Evolutionary conservation across 2,329 filamentous ascomycete genomes (phyloP), one percentile per base, ranked within the genome.

Genomic region (Talaromyces sp.): DNA sequence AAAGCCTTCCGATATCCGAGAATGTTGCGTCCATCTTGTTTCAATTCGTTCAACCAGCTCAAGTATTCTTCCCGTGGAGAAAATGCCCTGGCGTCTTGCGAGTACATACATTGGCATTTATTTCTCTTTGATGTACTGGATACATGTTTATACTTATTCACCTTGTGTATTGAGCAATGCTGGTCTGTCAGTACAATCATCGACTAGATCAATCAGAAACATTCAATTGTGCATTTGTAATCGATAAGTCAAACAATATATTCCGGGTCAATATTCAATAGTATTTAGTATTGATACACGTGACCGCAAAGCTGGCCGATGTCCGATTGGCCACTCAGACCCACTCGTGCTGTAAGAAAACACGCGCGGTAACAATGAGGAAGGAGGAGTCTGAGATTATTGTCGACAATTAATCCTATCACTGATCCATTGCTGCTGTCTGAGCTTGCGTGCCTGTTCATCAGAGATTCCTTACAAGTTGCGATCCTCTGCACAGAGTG

Each of bases 41-140:
- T 43, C 9, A 2, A 43, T 45, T 27, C 9, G 4, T 14, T 19
- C 37, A 45, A 31, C 16, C 19, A 39, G 19, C 52, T 11, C 24
- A 16, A 14, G 50, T 54, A 24, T 56, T 37, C n/a, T 10, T 39
- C 5, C 16, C 16, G 31, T 59, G 37, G 13, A 45, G 31, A 43
- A 16, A 41, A 31, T 43, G 39, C 22, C 60, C 66, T 69, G 71
- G 72, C 69, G 68, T 71, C 67, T 64, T 66, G 61, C 47, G 61
- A 67, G 64, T 57, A 64, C 56, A 31, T 54, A 65, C 41, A 64
- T 59, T 39, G 19, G 41, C 35, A 60, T 14, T 50, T 39, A 11
- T 56, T 56, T 64, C 52, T 35, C 33, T 63, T 47, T 49, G 22
- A 45, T 58, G 54, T 56, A 39, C 50, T 33, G 41, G 56, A 59